phyloP scores from a whole-genome alignment of 148 eudicot species.

The Amaranthus palmeri region DNA sequence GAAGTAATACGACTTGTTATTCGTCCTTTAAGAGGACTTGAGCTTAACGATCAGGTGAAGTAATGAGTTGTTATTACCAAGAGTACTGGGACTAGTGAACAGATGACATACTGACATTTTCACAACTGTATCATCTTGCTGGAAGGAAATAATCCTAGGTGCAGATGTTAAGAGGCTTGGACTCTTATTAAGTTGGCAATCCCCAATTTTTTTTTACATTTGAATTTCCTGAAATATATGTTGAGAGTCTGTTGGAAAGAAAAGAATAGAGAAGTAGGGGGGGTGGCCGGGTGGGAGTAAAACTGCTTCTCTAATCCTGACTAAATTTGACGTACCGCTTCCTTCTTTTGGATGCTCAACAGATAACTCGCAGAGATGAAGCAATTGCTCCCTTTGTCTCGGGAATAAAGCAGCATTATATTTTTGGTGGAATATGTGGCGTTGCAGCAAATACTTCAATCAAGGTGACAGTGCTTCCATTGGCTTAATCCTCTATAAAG shows the following conservation, averaged over 20 bases:
- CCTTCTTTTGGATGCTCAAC: constrained; percentile 23
- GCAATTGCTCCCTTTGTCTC: constrained; percentile 89
- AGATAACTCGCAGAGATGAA: constrained; percentile 97
- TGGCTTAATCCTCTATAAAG: not conserved
- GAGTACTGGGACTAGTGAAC: not conserved
- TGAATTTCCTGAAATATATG: not conserved
- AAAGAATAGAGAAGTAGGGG: not conserved
- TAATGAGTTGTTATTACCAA: no score
- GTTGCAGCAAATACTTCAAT: constrained; percentile 79
- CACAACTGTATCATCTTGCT: not conserved
- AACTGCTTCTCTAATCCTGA: not conserved
- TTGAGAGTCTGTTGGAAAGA: not conserved
- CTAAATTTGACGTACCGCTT: constrained; percentile 10
- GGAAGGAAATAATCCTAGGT: not conserved
- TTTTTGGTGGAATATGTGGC: constrained; percentile 93
- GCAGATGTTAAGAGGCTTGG: not conserved
- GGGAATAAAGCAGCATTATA: constrained; percentile 66
- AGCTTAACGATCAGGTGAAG: not conserved
- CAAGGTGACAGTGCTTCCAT: constrained; percentile 46
- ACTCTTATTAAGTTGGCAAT: not conserved
- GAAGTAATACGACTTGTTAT: not conserved
- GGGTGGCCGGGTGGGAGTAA: no score
- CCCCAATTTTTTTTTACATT: not conserved
- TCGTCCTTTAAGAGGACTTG: not conserved
- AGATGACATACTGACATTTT: not conserved